Base-by-base conservation (phyloP, 2,329 filamentous ascomycete genomes). In the Penicillium hesseltinei region DNA sequence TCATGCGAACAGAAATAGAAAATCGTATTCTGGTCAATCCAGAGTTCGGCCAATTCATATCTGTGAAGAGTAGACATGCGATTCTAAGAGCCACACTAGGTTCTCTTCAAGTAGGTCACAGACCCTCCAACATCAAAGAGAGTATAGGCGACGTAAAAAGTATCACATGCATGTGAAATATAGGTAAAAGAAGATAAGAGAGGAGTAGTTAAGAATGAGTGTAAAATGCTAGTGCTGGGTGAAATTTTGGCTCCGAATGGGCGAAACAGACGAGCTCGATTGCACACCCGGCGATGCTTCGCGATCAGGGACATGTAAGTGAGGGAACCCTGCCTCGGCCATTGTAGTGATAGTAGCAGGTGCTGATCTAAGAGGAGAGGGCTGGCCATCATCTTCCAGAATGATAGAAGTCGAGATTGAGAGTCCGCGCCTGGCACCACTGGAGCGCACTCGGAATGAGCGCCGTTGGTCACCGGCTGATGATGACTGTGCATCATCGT, bases 401-500 rank as follows among this genome's bases (percentile, higher is more conserved):
- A 73, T 62, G n/a, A 67, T 69, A 4, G 66, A 56, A 5, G 72
- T 72, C 53, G 65, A 68, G 44, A 71, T 69, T 2, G 62, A 66
- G 17, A 74, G 66, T 5, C 65, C 66, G 36, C 62, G 69, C 35
- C 61, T 72, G n/a, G 68, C 57, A 21, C 72, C 72, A 49, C 68
- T 71, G 19, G 69, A 66, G 38, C 71, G 67, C 27, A 71, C 70
- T 45, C 69, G 67, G 62, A 72, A 72, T 19, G 73, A 71, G 38
- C 67, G 71, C 17, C 62, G 66, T 48, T 63, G 52, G 27, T 69
- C 67, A 38, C 71, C 64, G 23, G 62, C 46, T 1, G 64, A 61
- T 11, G 66, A 68, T 21, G 63, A 62, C 19, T 69, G 69, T 42
- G 69, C 54, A 55, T 71, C 67, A 23, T 70, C 65, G 31, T 66